Conservation (phyloP, 2,329 filamentous ascomycete species). For the Allantophomopsis lycopodina region DNA sequence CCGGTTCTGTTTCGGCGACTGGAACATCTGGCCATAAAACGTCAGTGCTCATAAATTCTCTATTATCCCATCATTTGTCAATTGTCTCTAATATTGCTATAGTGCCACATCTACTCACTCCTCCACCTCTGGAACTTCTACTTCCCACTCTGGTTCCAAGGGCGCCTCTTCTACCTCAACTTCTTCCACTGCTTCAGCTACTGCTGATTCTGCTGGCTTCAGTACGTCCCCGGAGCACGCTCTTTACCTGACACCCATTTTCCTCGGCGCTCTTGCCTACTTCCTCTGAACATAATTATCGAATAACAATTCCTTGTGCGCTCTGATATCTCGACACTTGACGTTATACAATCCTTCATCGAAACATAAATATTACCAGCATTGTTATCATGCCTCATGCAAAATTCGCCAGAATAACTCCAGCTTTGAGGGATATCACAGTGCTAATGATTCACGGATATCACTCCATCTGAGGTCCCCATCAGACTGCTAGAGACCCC, state of each 20-base stretch:
- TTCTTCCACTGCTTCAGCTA: background rate
- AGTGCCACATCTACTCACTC: background rate
- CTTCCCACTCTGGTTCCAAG: background rate
- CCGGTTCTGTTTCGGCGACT: constrained; percentile 2
- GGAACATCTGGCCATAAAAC: constrained; percentile 1
- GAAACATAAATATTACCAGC: too few relatives aligned
- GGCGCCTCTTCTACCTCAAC: background rate
- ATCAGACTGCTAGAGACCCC: too few relatives aligned
- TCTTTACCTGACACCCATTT: background rate
- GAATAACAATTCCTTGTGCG: too few relatives aligned
- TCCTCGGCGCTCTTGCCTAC: background rate
- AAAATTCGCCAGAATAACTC: too few relatives aligned
- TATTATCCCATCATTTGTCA: background rate
- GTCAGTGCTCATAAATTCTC: background rate
- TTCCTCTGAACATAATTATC: too few relatives aligned
- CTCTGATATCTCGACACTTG: too few relatives aligned
- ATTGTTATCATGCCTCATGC: too few relatives aligned
- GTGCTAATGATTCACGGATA: too few relatives aligned
- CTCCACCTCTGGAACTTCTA: background rate
- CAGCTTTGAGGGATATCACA: too few relatives aligned
- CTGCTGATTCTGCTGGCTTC: background rate
- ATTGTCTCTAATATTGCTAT: background rate
- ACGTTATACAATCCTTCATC: too few relatives aligned
- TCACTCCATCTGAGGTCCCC: too few relatives aligned
- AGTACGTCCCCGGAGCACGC: background rate